Evolutionary conservation across 805 yeast species (phyloP), one percentile per base, ranked within the genome.

Genomic region (Cephaloascus fragrans): DNA sequence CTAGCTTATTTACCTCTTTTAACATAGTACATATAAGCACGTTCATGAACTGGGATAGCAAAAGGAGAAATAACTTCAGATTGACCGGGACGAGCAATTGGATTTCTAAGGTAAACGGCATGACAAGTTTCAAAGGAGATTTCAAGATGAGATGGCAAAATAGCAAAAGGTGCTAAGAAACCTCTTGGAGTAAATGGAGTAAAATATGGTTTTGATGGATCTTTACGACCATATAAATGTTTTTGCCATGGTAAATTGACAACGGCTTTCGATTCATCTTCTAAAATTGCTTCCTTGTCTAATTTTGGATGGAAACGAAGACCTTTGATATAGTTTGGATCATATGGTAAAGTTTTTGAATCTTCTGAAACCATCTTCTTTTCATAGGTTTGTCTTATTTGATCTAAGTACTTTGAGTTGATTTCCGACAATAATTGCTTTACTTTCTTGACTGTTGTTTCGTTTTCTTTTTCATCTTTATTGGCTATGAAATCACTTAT

Each of bases 101-200:
- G 98, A 59, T 93, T 95, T 62, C 97, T 82, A 59, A 93, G 64
- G 61, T 90, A 93, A n/a, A 93, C 83, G 4, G 96, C 97, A 58
- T 89, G 96, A 57, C 97, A 90, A 4, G 97, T 87, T 45, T 75
- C 74, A 60, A 85, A 90, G 18, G 95, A 84, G 35, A 93, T 67
- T 64, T 93, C 97, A 39, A 93, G 67, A 61, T 93, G 97, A 45
- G 84, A 80, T 20, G 98, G 98, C 52, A 86, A 71, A 43, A 93
- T 75, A 10, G 97, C 93, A 61, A 88, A 85, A 36, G 95, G 94
- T 2, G 95, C 89, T 46, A 93, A 63, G 62, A 90, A 93, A 34
- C 87, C 93, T 63, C 96, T 82, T 47, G 96, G 94, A 43, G 80
- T 73, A 97, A 97, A 93, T 38, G 98, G 98, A 2, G 97, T 87